Percentiles rank a stretch among this genome's conserved stretches.
Evolutionary conservation across 768 basidiomycete species (phyloP).

Genomic region (Gloeophyllum trabeum): DNA sequence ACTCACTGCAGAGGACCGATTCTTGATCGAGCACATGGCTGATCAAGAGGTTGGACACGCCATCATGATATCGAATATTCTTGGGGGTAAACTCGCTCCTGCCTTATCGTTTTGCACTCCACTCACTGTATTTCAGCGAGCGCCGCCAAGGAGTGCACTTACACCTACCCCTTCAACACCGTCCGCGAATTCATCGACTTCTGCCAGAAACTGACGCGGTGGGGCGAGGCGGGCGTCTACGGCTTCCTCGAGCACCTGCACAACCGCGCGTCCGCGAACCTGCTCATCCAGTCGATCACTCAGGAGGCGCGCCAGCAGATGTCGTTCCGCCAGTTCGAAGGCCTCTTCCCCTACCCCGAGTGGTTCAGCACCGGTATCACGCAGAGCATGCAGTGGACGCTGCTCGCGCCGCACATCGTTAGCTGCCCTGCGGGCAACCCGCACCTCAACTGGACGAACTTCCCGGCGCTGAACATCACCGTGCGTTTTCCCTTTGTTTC

Average conservation of each 20-base stretch:
- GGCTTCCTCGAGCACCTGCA: constrained; percentile 59
- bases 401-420: constrained; percentile 40
- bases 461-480: constrained; percentile 40
- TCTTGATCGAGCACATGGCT: constrained; percentile 50
- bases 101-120: constrained; percentile 3
- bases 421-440: constrained; percentile 44
- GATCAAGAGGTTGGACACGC: constrained; percentile 58
- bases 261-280: constrained; percentile 37
- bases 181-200: constrained; percentile 53
- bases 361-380: constrained; percentile 48
- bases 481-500: constrained; percentile 16
- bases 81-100: constrained; percentile 19
- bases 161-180: constrained; percentile 41
- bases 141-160: constrained; percentile 43
- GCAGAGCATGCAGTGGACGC: constrained; percentile 53
- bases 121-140: constrained; percentile 20
- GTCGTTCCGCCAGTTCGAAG: constrained; percentile 52
- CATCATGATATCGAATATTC: constrained; percentile 36
- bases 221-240: constrained; percentile 48
- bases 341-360: constrained; percentile 45
- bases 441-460: constrained; percentile 38
- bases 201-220: constrained; percentile 42
- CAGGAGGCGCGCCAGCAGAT: constrained; percentile 61
- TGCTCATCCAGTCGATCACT: constrained; percentile 45
- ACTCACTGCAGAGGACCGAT: constrained; percentile 38